These are phyloP conservation scores for Flagelloscypha sp. DNA, from an alignment of 768 basidiomycete genomes.

Conservation along the genomic window DNA sequence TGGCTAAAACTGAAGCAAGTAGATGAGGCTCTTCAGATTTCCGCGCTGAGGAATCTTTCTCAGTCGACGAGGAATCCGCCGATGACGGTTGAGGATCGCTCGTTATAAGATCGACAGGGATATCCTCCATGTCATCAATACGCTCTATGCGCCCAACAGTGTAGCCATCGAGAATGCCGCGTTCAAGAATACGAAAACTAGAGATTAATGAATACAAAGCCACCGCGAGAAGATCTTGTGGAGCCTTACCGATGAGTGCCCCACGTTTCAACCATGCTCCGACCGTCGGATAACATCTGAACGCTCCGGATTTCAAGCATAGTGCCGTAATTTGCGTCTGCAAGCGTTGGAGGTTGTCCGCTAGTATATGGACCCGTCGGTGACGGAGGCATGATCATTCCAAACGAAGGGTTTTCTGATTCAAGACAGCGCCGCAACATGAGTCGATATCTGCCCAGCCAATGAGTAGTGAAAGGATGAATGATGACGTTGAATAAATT, in stretches of 20 bases:
- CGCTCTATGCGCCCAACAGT: conserved; percentile 75
- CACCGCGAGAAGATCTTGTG: not conserved
- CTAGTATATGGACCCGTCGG: conserved; percentile 21
- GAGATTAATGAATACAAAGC: conserved; percentile 32
- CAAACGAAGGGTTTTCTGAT: conserved; percentile 68
- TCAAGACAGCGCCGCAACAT: conserved; percentile 96
- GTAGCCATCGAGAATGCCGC: conserved; percentile 83
- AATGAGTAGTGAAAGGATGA: conserved; percentile 3
- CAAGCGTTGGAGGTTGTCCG: conserved; percentile 26
- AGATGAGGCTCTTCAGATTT: too few relatives aligned
- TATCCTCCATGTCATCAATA: not conserved
- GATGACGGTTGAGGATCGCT: conserved; percentile 27
- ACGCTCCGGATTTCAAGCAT: conserved; percentile 87
- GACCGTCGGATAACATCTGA: conserved; percentile 82
- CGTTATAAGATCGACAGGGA: too few relatives aligned
- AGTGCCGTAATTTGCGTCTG: conserved; percentile 74
- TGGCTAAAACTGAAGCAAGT: too few relatives aligned
- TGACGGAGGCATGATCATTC: conserved; percentile 79
- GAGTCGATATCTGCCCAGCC: conserved; percentile 60
- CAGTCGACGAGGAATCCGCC: conserved; percentile 30
- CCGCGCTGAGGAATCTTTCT: conserved; percentile 1
- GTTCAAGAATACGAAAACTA: conserved; percentile 83
- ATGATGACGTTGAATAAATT: conserved; percentile 5
- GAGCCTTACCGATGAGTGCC: conserved; percentile 26
- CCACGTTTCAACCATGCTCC: conserved; percentile 76